Evolutionary conservation across 139 green algal genomes (phyloP).

Genomic region (Chlorella sp.): DNA sequence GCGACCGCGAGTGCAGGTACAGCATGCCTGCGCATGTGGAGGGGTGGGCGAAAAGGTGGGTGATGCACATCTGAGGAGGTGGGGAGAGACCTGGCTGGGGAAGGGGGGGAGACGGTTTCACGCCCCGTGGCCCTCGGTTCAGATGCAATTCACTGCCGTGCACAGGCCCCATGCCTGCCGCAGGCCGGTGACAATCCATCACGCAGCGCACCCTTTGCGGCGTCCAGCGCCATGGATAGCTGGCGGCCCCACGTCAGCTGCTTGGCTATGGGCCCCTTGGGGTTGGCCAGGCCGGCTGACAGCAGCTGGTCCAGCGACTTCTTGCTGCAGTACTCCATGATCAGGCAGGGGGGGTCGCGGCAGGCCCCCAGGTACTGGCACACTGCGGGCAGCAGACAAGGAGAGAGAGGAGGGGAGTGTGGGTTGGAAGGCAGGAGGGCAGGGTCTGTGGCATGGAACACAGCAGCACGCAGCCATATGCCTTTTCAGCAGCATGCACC

Average conservation of each 20-base stretch:
- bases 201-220: conserved; percentile 44
- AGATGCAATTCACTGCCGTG: too few species aligned
- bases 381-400: background rate
- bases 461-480: background rate
- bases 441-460: background rate
- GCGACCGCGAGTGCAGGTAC: conserved; percentile 15
- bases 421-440: background rate
- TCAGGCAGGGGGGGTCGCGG: conserved; percentile 10
- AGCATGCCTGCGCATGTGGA: conserved; percentile 53
- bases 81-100: too few species aligned
- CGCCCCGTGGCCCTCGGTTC: too few species aligned
- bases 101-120: too few species aligned
- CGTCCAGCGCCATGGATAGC: conserved; percentile 62
- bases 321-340: conserved; percentile 14
- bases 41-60: too few species aligned
- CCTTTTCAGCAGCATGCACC: background rate
- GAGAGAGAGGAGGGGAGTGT: background rate
- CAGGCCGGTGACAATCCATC: too few species aligned
- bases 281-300: background rate
- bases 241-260: conserved; percentile 55
- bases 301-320: background rate
- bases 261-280: background rate
- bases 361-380: conserved; percentile 26
- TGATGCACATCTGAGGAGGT: too few species aligned
- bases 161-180: too few species aligned